These are phyloP conservation scores for Fennellomyces sp. DNA, from an alignment of 371 early-diverging fungal genomes.

Conservation along the genomic window DNA sequence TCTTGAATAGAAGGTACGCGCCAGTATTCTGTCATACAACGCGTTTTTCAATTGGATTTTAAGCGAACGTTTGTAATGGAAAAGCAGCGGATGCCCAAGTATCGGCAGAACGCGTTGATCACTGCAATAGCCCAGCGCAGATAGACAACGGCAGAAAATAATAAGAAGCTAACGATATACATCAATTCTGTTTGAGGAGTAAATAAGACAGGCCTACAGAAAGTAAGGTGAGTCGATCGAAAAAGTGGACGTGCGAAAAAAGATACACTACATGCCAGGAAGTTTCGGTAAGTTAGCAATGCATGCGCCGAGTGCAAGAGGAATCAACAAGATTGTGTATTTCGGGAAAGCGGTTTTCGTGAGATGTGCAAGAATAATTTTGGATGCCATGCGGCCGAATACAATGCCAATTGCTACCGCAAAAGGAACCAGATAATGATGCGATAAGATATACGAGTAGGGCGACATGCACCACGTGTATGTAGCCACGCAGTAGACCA, in stretches of 20 bases:
- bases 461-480: constrained; percentile 72
- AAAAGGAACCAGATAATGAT: constrained; percentile 72
- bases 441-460: constrained; percentile 57
- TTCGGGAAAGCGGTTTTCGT: constrained; percentile 82
- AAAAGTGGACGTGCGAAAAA: background rate
- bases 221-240: constrained; percentile 20
- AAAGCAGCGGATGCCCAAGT: constrained; percentile 84
- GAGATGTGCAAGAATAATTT: constrained; percentile 88
- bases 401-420: constrained; percentile 70
- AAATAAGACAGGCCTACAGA: constrained; percentile 27
- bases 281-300: constrained; percentile 60
- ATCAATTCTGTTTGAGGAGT: constrained; percentile 11
- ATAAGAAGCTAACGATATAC: constrained; percentile 3
- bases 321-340: constrained; percentile 68
- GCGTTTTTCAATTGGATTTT: too few relatives aligned
- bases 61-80: constrained; percentile 61
- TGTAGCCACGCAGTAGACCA: constrained; percentile 53
- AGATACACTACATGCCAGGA: constrained; percentile 45
- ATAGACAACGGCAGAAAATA: constrained; percentile 6
- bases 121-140: constrained; percentile 74
- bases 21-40: too few relatives aligned
- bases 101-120: constrained; percentile 83
- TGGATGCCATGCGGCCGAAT: constrained; percentile 88
- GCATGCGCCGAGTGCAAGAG: constrained; percentile 68
- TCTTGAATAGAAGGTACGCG: too few relatives aligned